Conservation (phyloP, 805 yeast genomes). For the Cephaloascus fragrans region DNA sequence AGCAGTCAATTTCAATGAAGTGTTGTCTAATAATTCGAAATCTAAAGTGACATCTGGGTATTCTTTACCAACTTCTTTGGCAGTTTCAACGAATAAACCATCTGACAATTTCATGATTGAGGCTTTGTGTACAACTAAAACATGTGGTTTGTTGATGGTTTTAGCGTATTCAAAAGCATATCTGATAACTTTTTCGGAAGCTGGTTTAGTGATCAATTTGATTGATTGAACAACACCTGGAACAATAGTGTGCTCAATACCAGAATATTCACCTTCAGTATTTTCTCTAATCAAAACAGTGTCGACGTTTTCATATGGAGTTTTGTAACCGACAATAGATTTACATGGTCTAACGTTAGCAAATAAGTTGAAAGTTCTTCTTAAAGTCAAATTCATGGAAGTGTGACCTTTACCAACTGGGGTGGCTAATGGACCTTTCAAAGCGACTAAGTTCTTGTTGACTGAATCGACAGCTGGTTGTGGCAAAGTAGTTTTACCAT, state of each 20-base stretch:
- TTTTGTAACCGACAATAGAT: slow-evolving; percentile 86
- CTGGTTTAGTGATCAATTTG: slow-evolving; percentile 92
- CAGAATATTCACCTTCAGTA: slow-evolving; percentile 99
- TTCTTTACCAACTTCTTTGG: slow-evolving; percentile 81
- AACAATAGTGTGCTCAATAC: slow-evolving; percentile 95
- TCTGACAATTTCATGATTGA: slow-evolving; percentile 97
- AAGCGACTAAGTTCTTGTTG: slow-evolving; percentile 86
- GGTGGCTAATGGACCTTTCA: slow-evolving; percentile 97
- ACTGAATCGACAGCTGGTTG: slow-evolving; percentile 86
- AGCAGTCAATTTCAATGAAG: slow-evolving; percentile 81
- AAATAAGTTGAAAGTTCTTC: slow-evolving; percentile 92
- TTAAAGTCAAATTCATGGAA: slow-evolving; percentile 91
- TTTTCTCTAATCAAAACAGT: slow-evolving; percentile 96
- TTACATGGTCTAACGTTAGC: slow-evolving; percentile 98
- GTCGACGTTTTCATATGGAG: slow-evolving; percentile 84
- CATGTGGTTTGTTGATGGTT: slow-evolving; percentile 77
- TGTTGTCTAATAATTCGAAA: slow-evolving; percentile 90
- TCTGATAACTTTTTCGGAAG: slow-evolving; percentile 93
- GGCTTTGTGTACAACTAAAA: slow-evolving; percentile 95
- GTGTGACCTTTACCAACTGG: slow-evolving; percentile 99
- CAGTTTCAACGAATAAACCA: slow-evolving; percentile 90
- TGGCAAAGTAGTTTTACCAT: slow-evolving; percentile 92
- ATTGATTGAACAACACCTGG: slow-evolving; percentile 98
- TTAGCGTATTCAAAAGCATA: slow-evolving; percentile 96
- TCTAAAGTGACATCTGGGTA: slow-evolving; percentile 83